Evolutionary conservation across 164 flowering plant species (phyloP).

Genomic region (Aristolochia fimbriata): DNA sequence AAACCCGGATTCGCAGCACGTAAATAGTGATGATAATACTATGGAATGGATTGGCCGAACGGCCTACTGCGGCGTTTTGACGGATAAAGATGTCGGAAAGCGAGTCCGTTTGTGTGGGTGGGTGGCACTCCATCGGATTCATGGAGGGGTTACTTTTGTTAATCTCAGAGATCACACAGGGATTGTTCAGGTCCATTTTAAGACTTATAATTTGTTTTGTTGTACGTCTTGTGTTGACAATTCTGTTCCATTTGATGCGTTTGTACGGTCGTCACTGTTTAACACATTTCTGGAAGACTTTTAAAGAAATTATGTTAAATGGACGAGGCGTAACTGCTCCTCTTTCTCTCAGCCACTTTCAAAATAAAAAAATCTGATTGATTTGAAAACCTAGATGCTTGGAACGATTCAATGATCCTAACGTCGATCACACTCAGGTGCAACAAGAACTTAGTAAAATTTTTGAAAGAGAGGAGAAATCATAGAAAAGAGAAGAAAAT

Average conservation of each 20-base stretch:
- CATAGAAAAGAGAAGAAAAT: too few species aligned
- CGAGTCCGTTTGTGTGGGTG: constrained; percentile 87
- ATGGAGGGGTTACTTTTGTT: constrained; percentile 85
- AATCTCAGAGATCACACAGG: constrained; percentile 88
- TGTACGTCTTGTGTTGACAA: neutral
- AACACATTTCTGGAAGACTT: too few species aligned
- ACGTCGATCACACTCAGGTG: too few species aligned
- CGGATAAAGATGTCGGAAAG: constrained; percentile 50
- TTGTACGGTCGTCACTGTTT: too few species aligned
- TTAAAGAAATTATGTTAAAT: too few species aligned
- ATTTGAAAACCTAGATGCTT: too few species aligned
- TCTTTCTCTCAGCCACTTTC: too few species aligned
- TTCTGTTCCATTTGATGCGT: neutral
- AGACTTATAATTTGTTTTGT: neutral
- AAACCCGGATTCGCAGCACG: constrained; percentile 11
- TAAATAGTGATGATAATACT: constrained; percentile 12
- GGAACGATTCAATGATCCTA: too few species aligned
- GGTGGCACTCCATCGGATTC: constrained; percentile 90
- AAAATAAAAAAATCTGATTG: too few species aligned
- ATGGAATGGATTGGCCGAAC: constrained; percentile 73
- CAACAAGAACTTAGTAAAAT: too few species aligned
- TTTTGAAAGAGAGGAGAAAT: too few species aligned
- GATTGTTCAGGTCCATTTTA: constrained; percentile 50
- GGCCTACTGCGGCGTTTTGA: constrained; percentile 53
- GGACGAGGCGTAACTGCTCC: too few species aligned